These are phyloP conservation scores for Agaricus subrufescens DNA, from an alignment of 768 basidiomycete genomes.

Conservation along the genomic window DNA sequence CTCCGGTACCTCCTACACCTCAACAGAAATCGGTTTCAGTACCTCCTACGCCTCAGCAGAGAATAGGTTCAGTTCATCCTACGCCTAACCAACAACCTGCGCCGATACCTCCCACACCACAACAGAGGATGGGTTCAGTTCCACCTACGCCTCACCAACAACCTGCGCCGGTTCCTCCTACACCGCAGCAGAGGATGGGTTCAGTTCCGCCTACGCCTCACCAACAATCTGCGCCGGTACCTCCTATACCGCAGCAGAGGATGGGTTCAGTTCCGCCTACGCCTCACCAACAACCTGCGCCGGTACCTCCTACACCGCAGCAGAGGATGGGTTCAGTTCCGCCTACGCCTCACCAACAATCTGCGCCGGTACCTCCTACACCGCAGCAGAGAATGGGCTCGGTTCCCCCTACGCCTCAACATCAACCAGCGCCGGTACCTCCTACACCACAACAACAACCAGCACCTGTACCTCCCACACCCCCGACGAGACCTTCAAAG, in stretches of 20 bases:
- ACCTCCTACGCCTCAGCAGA: not conserved
- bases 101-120: not conserved
- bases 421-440: not conserved
- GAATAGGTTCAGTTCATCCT: not conserved
- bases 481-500: not conserved
- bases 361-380: too few relatives aligned
- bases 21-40: not conserved
- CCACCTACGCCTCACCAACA: not conserved
- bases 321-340: not conserved
- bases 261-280: too few relatives aligned
- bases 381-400: not conserved
- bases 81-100: not conserved
- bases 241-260: too few relatives aligned
- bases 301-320: too few relatives aligned
- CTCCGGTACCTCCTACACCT: not conserved
- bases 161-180: not conserved
- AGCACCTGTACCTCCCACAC: not conserved
- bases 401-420: not conserved
- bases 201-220: too few relatives aligned
- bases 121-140: not conserved
- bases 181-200: too few relatives aligned
- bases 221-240: too few relatives aligned
- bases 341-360: too few relatives aligned
- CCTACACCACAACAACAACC: not conserved
- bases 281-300: too few relatives aligned